Evolutionary conservation across 83 land plant genomes (phyloP).

Genomic region (Larix sibirica): DNA sequence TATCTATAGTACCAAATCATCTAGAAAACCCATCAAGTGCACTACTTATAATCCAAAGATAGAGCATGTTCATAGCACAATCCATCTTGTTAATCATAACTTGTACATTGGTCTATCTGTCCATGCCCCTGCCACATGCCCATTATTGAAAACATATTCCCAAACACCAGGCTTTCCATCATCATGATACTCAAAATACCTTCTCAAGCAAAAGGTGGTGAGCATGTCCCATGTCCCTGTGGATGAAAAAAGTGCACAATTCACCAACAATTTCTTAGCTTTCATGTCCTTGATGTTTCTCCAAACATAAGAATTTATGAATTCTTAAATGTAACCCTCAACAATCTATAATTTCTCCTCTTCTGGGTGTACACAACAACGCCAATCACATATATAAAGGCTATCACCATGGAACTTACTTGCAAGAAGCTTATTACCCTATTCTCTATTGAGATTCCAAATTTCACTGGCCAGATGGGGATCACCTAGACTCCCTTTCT

Average conservation of each 20-base stretch:
- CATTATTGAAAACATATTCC: constrained; percentile 95
- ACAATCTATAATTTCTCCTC: constrained; percentile 86
- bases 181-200: constrained; percentile 81
- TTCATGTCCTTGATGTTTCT: constrained; percentile 77
- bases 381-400: constrained; percentile 90
- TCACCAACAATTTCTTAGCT: constrained; percentile 46
- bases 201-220: constrained; percentile 80
- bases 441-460: constrained; percentile 78
- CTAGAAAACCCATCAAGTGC: too few species aligned
- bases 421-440: constrained; percentile 84
- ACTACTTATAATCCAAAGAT: too few species aligned
- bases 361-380: constrained; percentile 78
- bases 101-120: constrained; percentile 74
- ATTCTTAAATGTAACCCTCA: constrained; percentile 85
- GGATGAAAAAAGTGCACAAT: constrained; percentile 73
- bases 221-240: constrained; percentile 80
- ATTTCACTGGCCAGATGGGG: constrained; percentile 59
- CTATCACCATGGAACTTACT: constrained; percentile 77
- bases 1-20: too few species aligned
- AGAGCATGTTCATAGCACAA: too few species aligned
- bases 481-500: constrained; percentile 27
- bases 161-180: constrained; percentile 96
- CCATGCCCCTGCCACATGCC: constrained; percentile 97
- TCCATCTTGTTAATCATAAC: background rate
- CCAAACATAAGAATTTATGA: constrained; percentile 80